A percentile compares a stretch with the other conserved stretches of the same genome.
Conservation (phyloP, 2,329 filamentous ascomycete genomes). For the Fusarium incarnatum region DNA sequence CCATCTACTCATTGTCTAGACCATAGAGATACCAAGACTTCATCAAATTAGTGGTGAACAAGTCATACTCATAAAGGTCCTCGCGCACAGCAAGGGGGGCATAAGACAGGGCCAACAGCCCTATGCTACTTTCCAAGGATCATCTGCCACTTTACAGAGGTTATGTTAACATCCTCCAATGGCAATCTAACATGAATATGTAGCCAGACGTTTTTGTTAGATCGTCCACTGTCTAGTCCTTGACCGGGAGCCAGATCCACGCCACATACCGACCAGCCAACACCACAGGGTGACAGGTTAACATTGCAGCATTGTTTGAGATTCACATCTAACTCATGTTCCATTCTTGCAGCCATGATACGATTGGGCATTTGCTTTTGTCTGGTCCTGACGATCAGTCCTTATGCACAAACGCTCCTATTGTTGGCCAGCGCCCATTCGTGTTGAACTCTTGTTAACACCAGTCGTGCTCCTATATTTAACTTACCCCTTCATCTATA, state of each 20-base stretch:
- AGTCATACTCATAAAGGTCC: constrained; percentile 1
- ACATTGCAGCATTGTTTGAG: constrained; percentile 21
- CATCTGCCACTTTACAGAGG: not conserved
- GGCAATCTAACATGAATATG: constrained; percentile 11
- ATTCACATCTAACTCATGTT: constrained; percentile 26
- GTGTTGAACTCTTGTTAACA: not conserved
- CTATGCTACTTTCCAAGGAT: not conserved
- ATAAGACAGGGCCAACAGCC: not conserved
- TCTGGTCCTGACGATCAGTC: constrained; percentile 12
- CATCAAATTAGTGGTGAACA: not conserved
- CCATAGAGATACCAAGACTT: not conserved
- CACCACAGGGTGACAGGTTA: constrained; percentile 8
- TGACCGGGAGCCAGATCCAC: constrained; percentile 35
- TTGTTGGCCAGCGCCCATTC: constrained; percentile 5
- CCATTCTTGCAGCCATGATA: constrained; percentile 22
- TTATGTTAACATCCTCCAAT: not conserved
- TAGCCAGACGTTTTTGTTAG: constrained; percentile 27
- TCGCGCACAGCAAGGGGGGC: constrained; percentile 2
- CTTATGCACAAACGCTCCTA: constrained; percentile 12
- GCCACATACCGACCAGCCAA: constrained; percentile 41
- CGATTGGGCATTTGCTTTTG: constrained; percentile 24
- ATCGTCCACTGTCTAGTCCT: constrained; percentile 19
- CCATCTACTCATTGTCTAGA: not conserved
- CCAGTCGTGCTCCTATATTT: not conserved
- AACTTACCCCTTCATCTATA: not conserved